These are phyloP conservation scores for Perilla frutescens DNA, from an alignment of 257 asterid species.

Conservation along the genomic window DNA sequence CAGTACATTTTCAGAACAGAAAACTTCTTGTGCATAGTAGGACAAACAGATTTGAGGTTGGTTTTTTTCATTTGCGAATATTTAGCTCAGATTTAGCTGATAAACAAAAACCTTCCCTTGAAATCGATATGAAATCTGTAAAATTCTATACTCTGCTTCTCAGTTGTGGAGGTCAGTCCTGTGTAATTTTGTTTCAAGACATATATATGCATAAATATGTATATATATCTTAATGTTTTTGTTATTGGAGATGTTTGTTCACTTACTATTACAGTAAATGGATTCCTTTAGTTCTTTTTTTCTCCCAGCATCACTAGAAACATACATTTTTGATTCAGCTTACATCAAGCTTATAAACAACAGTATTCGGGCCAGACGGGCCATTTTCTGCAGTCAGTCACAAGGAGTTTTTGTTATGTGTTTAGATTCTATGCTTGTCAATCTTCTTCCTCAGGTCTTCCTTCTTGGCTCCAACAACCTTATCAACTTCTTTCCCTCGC, in stretches of 20 bases:
- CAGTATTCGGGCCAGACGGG: background rate
- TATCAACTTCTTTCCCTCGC: constrained; percentile 70
- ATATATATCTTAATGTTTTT: constrained; percentile 24
- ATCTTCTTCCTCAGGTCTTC: constrained; percentile 62
- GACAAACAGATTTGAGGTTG: constrained; percentile 41
- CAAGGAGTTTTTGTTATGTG: background rate
- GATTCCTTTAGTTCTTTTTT: background rate
- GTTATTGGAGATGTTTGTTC: constrained; percentile 18
- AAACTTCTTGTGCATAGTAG: constrained; percentile 70
- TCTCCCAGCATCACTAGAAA: constrained; percentile 1
- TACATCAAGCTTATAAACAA: background rate
- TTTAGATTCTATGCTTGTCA: constrained; percentile 53
- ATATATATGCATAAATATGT: no score
- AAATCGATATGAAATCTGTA: constrained; percentile 30
- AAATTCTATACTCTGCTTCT: constrained; percentile 22
- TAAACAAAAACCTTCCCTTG: constrained; percentile 1
- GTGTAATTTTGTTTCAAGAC: constrained; percentile 17
- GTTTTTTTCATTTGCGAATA: constrained; percentile 30
- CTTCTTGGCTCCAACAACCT: constrained; percentile 57
- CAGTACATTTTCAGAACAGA: constrained; percentile 40
- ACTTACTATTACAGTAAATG: background rate
- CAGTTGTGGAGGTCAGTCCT: constrained; percentile 13
- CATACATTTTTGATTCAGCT: background rate
- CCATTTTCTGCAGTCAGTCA: no score
- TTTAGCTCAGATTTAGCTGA: constrained; percentile 32